Evolutionary conservation across 495 filamentous ascomycete genomes (phyloP).

Genomic region (Hyaloscypha bicolor): DNA sequence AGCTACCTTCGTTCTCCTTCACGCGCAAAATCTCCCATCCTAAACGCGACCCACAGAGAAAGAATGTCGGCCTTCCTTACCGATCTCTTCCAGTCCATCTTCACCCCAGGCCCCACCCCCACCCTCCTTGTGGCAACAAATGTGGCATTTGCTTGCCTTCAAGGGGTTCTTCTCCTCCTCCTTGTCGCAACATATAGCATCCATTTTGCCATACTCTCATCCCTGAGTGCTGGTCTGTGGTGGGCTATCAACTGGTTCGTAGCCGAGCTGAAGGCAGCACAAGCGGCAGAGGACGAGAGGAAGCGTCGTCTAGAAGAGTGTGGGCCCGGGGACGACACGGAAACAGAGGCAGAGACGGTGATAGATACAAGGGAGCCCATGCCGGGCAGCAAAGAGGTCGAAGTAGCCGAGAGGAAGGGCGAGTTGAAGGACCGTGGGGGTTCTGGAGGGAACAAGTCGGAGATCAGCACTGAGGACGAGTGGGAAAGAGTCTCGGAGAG

Average conservation of each 20-base stretch:
- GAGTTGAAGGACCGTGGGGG: constrained; percentile 25
- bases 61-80: constrained; percentile 79
- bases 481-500: constrained; percentile 62
- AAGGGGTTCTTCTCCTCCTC: constrained; percentile 73
- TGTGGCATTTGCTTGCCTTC: constrained; percentile 80
- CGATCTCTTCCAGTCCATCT: constrained; percentile 84
- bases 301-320: constrained; percentile 41
- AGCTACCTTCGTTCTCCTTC: not conserved
- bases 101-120: constrained; percentile 60
- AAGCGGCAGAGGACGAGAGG: constrained; percentile 63
- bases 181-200: constrained; percentile 82
- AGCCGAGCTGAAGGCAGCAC: constrained; percentile 68
- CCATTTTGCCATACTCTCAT: constrained; percentile 82
- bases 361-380: constrained; percentile 11
- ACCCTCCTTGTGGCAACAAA: constrained; percentile 91
- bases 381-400: constrained; percentile 29
- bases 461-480: constrained; percentile 59
- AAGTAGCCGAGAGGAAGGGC: constrained; percentile 19
- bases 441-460: constrained; percentile 29
- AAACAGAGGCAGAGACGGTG: constrained; percentile 53
- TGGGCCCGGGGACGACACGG: constrained; percentile 32
- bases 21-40: not conserved
- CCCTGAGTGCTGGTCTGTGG: constrained; percentile 82
- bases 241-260: constrained; percentile 97
- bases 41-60: not conserved